A percentile compares a stretch with the other conserved stretches of the same genome.
phyloP scores from a whole-genome alignment of 345 rosid genomes.

The Pugionium cornutum region DNA sequence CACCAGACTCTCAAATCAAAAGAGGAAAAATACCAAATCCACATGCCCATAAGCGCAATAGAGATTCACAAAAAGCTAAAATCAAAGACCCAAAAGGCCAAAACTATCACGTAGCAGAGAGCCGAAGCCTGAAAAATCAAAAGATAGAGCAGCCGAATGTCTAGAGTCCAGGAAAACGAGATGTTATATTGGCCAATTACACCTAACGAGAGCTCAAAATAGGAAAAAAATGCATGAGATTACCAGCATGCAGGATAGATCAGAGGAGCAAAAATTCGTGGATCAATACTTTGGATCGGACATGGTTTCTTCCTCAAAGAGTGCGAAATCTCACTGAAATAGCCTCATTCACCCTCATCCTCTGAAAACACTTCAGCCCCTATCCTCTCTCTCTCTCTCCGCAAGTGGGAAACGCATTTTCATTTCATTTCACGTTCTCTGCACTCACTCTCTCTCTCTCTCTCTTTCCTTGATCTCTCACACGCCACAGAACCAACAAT shows the following conservation, averaged over 20 bases:
- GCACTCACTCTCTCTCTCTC: slow-evolving; percentile 28
- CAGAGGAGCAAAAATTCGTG: slow-evolving; percentile 2
- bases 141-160: not conserved
- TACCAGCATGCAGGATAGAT: slow-evolving; percentile 38
- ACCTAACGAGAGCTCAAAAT: not conserved
- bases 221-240: slow-evolving; percentile 22
- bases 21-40: not conserved
- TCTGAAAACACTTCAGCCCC: not conserved
- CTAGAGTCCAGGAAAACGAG: slow-evolving; percentile 16
- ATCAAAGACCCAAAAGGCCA: slow-evolving; percentile 25
- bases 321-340: slow-evolving; percentile 29
- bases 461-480: slow-evolving; percentile 7
- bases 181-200: not conserved
- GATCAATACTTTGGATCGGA: slow-evolving; percentile 16
- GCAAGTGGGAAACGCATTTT: slow-evolving; percentile 39
- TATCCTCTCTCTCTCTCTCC: slow-evolving; percentile 20
- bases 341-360: not conserved
- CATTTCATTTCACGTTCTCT: slow-evolving; percentile 40
- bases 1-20: slow-evolving; percentile 26
- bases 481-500: slow-evolving; percentile 1
- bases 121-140: not conserved
- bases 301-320: slow-evolving; percentile 16
- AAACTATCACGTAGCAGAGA: not conserved
- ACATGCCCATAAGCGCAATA: not conserved
- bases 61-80: slow-evolving; percentile 15